Percentiles rank a stretch among this genome's conserved stretches.
Conservation (phyloP, 257 asterid species). For the Eucommia ulmoides region DNA sequence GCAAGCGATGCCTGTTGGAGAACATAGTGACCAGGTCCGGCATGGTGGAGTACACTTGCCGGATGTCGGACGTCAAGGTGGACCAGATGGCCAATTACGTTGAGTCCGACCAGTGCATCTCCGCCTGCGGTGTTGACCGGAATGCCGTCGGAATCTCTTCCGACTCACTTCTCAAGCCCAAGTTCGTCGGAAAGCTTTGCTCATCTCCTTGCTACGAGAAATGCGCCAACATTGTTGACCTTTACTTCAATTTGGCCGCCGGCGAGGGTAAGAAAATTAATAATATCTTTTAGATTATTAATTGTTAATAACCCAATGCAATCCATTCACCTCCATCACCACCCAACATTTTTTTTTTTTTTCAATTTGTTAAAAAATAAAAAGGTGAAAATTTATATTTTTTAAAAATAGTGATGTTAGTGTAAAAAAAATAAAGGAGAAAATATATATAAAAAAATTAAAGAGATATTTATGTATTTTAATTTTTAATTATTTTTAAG, state of each 20-base stretch:
- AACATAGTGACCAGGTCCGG: conserved; percentile 25
- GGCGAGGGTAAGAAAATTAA: conserved; percentile 78
- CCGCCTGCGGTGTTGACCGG: conserved; percentile 60
- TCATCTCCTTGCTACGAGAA: conserved; percentile 53
- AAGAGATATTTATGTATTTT: too few species aligned
- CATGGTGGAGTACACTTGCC: conserved; percentile 38
- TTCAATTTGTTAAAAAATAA: too few species aligned
- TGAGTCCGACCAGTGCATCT: conserved; percentile 59
- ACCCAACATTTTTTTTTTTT: too few species aligned
- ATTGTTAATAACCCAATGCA: too few species aligned
- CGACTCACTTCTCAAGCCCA: conserved; percentile 48
- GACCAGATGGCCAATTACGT: conserved; percentile 48
- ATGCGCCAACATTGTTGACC: conserved; percentile 72
- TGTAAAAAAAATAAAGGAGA: too few species aligned
- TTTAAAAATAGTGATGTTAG: too few species aligned
- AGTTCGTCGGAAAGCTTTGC: conserved; percentile 48
- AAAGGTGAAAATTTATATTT: too few species aligned
- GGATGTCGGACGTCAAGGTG: conserved; percentile 62
- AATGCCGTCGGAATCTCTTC: conserved; percentile 59
- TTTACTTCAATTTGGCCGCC: conserved; percentile 76
- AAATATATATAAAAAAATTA: too few species aligned
- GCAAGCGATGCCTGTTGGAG: conserved; percentile 80
- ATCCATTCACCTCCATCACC: too few species aligned
- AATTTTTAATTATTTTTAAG: too few species aligned
- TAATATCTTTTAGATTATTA: too few species aligned